phyloP scores from a whole-genome alignment of 1,284 basidiomycete species.

The Ganoderma sp. region DNA sequence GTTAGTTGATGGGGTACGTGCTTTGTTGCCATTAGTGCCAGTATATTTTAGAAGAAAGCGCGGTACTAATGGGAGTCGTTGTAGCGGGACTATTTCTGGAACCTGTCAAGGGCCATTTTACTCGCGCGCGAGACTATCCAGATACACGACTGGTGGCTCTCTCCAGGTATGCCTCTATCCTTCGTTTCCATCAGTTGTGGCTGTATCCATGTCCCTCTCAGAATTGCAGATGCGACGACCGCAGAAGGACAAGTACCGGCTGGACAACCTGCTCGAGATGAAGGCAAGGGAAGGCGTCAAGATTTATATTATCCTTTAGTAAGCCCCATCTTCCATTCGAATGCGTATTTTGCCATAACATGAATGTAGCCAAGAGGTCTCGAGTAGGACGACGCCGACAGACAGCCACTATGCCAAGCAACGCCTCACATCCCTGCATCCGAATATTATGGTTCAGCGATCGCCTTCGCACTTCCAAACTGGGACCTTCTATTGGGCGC shows the following conservation, averaged over 20 bases:
- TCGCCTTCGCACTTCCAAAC: slow-evolving; percentile 98
- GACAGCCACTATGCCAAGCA: slow-evolving; percentile 95
- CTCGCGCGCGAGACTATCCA: slow-evolving; percentile 91
- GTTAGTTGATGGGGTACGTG: slow-evolving; percentile 94
- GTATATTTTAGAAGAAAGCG: too few relatives aligned
- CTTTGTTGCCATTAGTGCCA: neutral
- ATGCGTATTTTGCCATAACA: neutral
- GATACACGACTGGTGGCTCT: slow-evolving; percentile 97
- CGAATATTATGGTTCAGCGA: slow-evolving; percentile 95
- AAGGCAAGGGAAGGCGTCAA: slow-evolving; percentile 98
- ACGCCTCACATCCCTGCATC: slow-evolving; percentile 83
- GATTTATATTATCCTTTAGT: slow-evolving; percentile 96
- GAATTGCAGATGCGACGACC: slow-evolving; percentile 89
- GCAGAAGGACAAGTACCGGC: slow-evolving; percentile 83
- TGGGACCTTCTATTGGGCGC: slow-evolving; percentile 98
- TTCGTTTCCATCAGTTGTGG: neutral
- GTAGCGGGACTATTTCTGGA: slow-evolving; percentile 96
- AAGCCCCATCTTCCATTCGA: slow-evolving; percentile 37
- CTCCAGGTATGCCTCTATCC: slow-evolving; percentile 61
- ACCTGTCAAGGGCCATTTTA: slow-evolving; percentile 91
- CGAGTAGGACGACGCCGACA: slow-evolving; percentile 93
- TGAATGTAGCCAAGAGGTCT: slow-evolving; percentile 85
- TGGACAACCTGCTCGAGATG: slow-evolving; percentile 87
- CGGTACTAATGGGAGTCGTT: neutral
- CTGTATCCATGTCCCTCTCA: slow-evolving; percentile 36